A percentile compares a stretch with the other conserved stretches of the same genome.
phyloP scores from a whole-genome alignment of 495 filamentous ascomycete genomes.

The Aspergillus mulundensis region DNA sequence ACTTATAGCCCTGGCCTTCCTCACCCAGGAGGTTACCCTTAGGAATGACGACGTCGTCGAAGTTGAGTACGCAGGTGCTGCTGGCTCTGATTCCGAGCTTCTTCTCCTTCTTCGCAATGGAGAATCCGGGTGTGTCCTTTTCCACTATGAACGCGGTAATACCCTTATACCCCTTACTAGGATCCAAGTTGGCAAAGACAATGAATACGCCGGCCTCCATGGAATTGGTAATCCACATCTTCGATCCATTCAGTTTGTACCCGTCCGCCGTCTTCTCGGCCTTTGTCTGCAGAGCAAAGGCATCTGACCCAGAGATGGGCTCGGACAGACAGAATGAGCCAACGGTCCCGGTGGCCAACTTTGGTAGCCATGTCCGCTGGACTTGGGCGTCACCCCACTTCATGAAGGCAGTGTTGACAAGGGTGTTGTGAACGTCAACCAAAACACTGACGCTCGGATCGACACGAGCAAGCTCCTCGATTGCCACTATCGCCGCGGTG shows the following conservation, averaged over 20 bases:
- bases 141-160: conserved; percentile 96
- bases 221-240: conserved; percentile 99
- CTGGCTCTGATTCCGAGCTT: conserved; percentile 95
- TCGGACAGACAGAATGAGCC: conserved; percentile 97
- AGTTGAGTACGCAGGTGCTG: conserved; percentile 95
- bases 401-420: conserved; percentile 90
- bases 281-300: conserved; percentile 89
- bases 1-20: conserved; percentile 93
- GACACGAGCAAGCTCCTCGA: conserved; percentile 92
- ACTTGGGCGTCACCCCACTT: conserved; percentile 73
- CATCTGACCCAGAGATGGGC: conserved; percentile 88
- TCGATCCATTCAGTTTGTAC: conserved; percentile 82
- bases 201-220: conserved; percentile 94
- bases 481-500: conserved; percentile 89
- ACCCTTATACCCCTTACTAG: conserved; percentile 83
- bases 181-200: conserved; percentile 93
- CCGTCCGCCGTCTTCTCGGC: conserved; percentile 72
- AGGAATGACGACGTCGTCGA: conserved; percentile 91
- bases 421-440: conserved; percentile 94
- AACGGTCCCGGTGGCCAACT: conserved; percentile 82
- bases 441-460: conserved; percentile 93
- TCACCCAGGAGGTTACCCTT: conserved; percentile 83
- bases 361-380: conserved; percentile 82
- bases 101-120: conserved; percentile 99
- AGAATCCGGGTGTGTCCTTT: conserved; percentile 84